These are phyloP conservation scores for Globisporangium uncinulatum DNA, from an alignment of 352 stramenopile species.

Conservation along the genomic window DNA sequence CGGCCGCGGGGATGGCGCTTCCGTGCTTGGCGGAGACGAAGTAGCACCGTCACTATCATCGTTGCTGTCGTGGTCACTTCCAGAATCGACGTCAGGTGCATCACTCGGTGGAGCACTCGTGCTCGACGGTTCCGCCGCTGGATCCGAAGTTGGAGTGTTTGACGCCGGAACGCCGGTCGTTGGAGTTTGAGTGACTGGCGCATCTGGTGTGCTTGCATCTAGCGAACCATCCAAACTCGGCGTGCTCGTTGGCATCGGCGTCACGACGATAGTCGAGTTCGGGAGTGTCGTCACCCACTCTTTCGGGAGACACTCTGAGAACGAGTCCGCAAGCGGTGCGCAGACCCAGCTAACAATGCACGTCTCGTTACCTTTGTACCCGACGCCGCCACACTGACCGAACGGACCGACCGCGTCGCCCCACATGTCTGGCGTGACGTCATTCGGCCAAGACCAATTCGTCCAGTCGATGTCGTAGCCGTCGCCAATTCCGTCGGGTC, in stretches of 20 bases:
- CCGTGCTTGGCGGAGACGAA: neutral
- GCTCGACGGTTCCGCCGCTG: neutral
- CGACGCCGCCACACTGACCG: constrained; percentile 9
- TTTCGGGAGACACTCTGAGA: constrained; percentile 7
- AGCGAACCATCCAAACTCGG: neutral
- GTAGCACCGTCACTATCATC: neutral
- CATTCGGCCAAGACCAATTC: constrained; percentile 9
- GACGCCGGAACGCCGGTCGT: neutral
- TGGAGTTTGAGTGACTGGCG: neutral
- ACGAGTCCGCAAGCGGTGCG: constrained; percentile 6
- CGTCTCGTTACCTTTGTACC: constrained; percentile 12
- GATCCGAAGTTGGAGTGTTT: neutral
- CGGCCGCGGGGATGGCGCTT: neutral
- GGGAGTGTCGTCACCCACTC: constrained; percentile 1
- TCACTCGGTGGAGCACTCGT: neutral
- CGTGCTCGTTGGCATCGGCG: neutral
- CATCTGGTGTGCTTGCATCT: neutral
- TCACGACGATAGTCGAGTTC: neutral
- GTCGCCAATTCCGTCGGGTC: constrained; percentile 12
- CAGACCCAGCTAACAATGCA: constrained; percentile 10
- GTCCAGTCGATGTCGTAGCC: constrained; percentile 10
- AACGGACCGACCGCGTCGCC: constrained; percentile 11
- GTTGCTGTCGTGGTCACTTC: neutral
- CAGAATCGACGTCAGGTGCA: neutral
- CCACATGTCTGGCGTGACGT: constrained; percentile 10